Evolutionary conservation across 1,139 yeast genomes (phyloP), one percentile per base, ranked within the genome.

Genomic region (Insectozyma bohioensis): DNA sequence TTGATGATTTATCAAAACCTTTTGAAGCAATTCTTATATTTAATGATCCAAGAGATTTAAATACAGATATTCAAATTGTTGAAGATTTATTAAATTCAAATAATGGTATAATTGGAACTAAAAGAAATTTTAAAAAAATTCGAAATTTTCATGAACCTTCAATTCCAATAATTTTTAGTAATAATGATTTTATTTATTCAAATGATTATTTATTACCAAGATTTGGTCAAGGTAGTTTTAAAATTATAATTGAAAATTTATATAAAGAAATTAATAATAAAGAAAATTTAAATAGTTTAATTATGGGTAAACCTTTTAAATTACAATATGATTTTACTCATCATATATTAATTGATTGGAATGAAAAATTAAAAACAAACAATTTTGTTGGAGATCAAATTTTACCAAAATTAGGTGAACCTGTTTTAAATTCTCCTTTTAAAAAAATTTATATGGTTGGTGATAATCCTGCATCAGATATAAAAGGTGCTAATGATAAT

Each of bases 401-500:
- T 23, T 51, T 63, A 33, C 78, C 78, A 1, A 51, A 50, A 20
- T 54, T 74, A 37, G 59, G 64, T 14, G 45, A 42, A 18, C 45
- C 61, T 5, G 77, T 76, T 2, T 34, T 35, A 7, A 34, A 44
- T n/a, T 51, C 69, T 6, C 77, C 78, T 3, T 78, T 78, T 43
- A 57, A 64, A 17, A 61, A 71, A 22, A 83, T 92, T 2, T 90
- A 72, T 61, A 92, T 92, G 98, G 85, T 92, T 19, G 98, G 98
- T 16, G 98, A 92, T 58, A 92, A 92, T 56, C 97, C 97, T 2
- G 92, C 82, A 17, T 79, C 90, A 33, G 98, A 92, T 53, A 92
- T 92, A 31, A 71, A 72, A 41, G 98, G 98, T 0, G 98, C 96
- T 2, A 82, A 84, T 49, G 67, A 67, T 37, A 79, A 80, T 52